Base-by-base conservation (phyloP, 306 rosid genomes). In the Dalbergia oliveri region DNA sequence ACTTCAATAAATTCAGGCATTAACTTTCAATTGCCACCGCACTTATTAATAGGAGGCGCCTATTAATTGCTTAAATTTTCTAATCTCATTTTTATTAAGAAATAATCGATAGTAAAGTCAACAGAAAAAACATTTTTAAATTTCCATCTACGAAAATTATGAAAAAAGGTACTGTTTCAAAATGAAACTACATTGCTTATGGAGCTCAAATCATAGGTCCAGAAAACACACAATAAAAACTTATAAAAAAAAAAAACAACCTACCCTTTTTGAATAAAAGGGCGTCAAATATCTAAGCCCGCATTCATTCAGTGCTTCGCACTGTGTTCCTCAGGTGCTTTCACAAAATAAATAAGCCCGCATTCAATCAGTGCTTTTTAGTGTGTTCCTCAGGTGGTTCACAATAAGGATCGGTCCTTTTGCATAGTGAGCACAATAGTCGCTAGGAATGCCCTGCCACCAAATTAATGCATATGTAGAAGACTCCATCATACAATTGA, bases 341-440 rank as follows among this genome's bases (percentile, higher is more conserved):
- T n/a, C n/a, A n/a, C n/a, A 47, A 58, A 59, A 14, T 75, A 63
- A 16, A 43, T 10, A 60, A 41, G 1, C 66, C 9, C 1, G 15
- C 15, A 37, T 44, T 16, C 35, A n/a, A 13, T 66, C 14, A 74
- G 5, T 79, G 62, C 16, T 76, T 84, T 21, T 76, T 80, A 39
- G 3, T 59, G 14, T 78, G 75, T 54, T 86, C 88, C 79, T 73
- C 76, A 5, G 88, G 88, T 19, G 93, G 92, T 86, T 92, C 63
- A 90, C 97, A 35, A 92, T 90, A 9, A 90, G 86, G 50, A 86
- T 44, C 0, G 92, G 91, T 51, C 84, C 76, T 33, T 65, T 82
- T 47, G 89, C 90, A 79, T 90, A 90, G 79, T 89, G 94, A 53
- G 89, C 92, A 76, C 97, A 92, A 43, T 89, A 82, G 75, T 92